Percentiles rank a stretch among this genome's conserved stretches.
These are phyloP conservation scores for Anthostomella pinea DNA, from an alignment of 2,329 filamentous ascomycete species.

Conservation along the genomic window DNA sequence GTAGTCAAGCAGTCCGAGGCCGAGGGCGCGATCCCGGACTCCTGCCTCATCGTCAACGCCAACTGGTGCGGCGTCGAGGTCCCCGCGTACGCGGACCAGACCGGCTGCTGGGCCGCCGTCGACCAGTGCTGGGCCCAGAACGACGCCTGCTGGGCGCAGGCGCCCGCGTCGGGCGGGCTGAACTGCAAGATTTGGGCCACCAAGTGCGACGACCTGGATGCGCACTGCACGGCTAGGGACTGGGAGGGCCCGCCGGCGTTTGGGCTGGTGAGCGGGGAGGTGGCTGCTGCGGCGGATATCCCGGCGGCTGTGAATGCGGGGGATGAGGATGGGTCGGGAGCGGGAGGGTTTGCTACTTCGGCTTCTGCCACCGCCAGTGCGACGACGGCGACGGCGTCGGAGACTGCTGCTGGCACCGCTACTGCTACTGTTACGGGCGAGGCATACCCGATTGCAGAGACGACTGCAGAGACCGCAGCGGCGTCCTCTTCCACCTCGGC, in stretches of 20 bases:
- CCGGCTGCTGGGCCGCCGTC: conserved; percentile 57
- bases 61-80: conserved; percentile 70
- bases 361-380: no score
- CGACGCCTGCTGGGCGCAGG: conserved; percentile 53
- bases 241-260: conserved; percentile 45
- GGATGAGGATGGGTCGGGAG: no score
- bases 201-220: conserved; percentile 53
- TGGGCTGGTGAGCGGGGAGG: conserved; percentile 12
- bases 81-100: conserved; percentile 48
- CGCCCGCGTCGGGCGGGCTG: conserved; percentile 54
- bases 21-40: conserved; percentile 49
- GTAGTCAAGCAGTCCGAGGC: conserved; percentile 36
- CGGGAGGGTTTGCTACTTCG: no score
- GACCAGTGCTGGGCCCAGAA: conserved; percentile 57
- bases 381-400: no score
- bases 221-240: conserved; percentile 37
- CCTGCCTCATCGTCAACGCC: conserved; percentile 60
- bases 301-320: conserved; percentile 13
- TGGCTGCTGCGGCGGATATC: conserved; percentile 9
- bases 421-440: no score
- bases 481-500: no score
- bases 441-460: no score
- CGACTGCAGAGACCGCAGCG: no score
- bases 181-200: conserved; percentile 60
- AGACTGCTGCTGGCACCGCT: no score